Evolutionary conservation across 805 yeast genomes (phyloP), one percentile per base, ranked within the genome.

Genomic region (Candida ulmi): DNA sequence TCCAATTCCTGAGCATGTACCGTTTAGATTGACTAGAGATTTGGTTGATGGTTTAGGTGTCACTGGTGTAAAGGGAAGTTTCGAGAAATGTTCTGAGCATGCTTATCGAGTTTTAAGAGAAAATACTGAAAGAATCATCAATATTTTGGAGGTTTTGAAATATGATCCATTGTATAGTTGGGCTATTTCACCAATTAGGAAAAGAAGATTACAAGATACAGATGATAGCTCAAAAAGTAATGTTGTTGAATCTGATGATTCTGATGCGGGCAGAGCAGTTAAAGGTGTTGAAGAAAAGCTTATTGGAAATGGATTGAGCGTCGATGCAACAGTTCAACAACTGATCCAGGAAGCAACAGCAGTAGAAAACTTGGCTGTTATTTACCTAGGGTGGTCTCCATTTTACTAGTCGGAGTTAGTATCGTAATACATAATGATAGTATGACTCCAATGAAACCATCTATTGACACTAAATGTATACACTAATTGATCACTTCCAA

Each of bases 91-190:
- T 29, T 81, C 95, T 49, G 95, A 86, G 52, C 76, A 77, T 42
- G 84, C 86, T 0, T 74, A 85, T 42, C 60, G 74, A 17, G 86
- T 84, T 2, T 61, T 93, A 33, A 65, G 95, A 40, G 61, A 61
- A 1, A 81, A 88, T 51, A 67, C 68, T 27, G 85, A 79, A 23
- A 80, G 80, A 47, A 86, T 95, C 23, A 61, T 81, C 58, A 82
- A 93, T 24, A 85, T 93, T 25, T 63, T 93, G 40, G 91, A 90
- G 51, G 95, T 91, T 5, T 62, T 93, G 46, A 71, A 82, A 50
- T 88, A 93, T 73, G 99, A 93, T 68, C 97, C 99, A 0, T 69
- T 93, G 40, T 90, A 91, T 54, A 74, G 87, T 2, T 93, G 99
- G 98, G 78, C 85, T 0, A 67, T 88, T 35, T 85, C 96, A 1